These are phyloP conservation scores for Lasiodiplodia gonubiensis DNA, from an alignment of 2,329 filamentous ascomycete genomes.

Conservation along the genomic window DNA sequence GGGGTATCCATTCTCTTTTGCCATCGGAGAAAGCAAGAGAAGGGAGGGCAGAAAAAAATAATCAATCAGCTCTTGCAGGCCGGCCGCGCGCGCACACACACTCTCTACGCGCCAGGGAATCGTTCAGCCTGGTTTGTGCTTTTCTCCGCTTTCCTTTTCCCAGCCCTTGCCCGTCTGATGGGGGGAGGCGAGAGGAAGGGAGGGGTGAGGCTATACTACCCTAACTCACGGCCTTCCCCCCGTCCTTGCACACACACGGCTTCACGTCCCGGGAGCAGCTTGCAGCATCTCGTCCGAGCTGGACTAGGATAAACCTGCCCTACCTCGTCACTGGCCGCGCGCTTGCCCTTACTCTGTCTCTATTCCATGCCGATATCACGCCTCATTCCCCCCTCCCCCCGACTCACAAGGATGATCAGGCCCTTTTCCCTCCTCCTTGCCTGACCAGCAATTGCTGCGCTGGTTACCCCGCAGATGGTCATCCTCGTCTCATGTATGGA, in stretches of 20 bases:
- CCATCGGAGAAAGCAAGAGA: slow-evolving; percentile 37
- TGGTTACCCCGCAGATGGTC: slow-evolving; percentile 42
- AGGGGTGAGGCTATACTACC: slow-evolving; percentile 10
- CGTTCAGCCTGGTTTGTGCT: slow-evolving; percentile 40
- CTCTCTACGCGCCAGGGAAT: slow-evolving; percentile 1
- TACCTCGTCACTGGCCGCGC: slow-evolving; percentile 32
- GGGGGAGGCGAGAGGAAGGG: slow-evolving; percentile 32
- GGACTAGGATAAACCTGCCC: slow-evolving; percentile 39
- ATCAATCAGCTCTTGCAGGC: background rate
- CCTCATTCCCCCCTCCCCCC: slow-evolving; percentile 33
- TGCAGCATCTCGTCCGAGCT: slow-evolving; percentile 34
- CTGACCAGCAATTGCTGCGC: slow-evolving; percentile 38
- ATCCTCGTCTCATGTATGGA: slow-evolving; percentile 33
- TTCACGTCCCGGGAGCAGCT: slow-evolving; percentile 23
- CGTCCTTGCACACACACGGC: background rate
- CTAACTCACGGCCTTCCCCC: slow-evolving; percentile 3
- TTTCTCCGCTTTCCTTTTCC: slow-evolving; percentile 36
- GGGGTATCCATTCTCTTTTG: slow-evolving; percentile 43
- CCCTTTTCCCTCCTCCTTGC: slow-evolving; percentile 30
- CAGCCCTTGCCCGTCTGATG: background rate
- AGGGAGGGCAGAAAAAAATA: slow-evolving; percentile 26
- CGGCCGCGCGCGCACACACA: background rate
- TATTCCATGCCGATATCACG: slow-evolving; percentile 39
- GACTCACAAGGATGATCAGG: slow-evolving; percentile 33
- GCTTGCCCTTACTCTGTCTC: slow-evolving; percentile 19